These are phyloP conservation scores for Mesembryanthemum crystallinum DNA, from an alignment of 148 eudicot species.

Conservation along the genomic window DNA sequence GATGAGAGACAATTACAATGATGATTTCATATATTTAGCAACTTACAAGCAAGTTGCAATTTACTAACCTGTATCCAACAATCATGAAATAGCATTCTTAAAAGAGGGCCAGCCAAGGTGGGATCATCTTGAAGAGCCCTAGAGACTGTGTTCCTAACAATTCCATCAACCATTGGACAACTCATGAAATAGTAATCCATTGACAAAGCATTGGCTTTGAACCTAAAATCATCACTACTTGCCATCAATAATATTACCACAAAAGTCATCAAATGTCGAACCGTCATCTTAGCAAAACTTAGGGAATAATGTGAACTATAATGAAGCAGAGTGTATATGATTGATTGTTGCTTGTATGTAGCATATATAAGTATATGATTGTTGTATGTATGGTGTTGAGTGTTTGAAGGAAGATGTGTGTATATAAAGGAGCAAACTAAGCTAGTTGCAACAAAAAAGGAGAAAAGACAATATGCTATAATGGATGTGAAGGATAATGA, in stretches of 20 bases:
- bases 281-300: neutral
- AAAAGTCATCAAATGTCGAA: neutral
- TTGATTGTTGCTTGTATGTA: no score
- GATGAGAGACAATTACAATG: no score
- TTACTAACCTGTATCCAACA: constrained; percentile 61
- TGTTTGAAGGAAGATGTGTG: neutral
- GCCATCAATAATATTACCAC: constrained; percentile 26
- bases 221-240: constrained; percentile 22
- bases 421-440: neutral
- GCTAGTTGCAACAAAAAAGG: neutral
- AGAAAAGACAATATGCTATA: neutral
- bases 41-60: neutral
- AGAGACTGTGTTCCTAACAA: constrained; percentile 46
- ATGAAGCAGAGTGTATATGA: no score
- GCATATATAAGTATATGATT: no score
- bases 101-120: constrained; percentile 58
- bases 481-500: constrained; percentile 14
- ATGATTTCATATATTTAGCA: neutral
- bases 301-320: no score
- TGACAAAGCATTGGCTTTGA: constrained; percentile 36
- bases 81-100: constrained; percentile 74
- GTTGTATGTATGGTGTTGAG: neutral
- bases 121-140: constrained; percentile 56
- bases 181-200: constrained; percentile 57
- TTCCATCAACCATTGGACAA: constrained; percentile 52